Percentiles rank a stretch among this genome's conserved stretches.
phyloP scores from a whole-genome alignment of 345 rosid genomes.

The Camelina laxa region DNA sequence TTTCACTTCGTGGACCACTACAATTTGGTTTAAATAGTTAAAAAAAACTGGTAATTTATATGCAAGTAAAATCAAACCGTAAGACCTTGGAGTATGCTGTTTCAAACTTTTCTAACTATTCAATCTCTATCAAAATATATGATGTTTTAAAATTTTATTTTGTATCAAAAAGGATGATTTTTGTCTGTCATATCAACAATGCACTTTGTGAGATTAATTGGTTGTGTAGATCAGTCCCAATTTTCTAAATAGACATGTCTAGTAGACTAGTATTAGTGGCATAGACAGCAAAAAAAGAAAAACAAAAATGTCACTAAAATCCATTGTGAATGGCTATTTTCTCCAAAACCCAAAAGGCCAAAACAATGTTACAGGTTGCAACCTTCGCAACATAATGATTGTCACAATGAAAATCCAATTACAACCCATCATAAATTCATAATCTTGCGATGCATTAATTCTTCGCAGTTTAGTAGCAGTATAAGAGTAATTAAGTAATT shows the following conservation, averaged over 20 bases:
- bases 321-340: neutral
- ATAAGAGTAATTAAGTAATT: neutral
- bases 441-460: constrained; percentile 3
- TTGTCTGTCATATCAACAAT: neutral
- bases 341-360: neutral
- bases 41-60: neutral
- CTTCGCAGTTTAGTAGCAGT: neutral
- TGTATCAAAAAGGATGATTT: too few relatives aligned
- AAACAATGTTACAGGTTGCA: too few relatives aligned
- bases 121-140: too few relatives aligned
- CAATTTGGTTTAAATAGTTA: neutral
- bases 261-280: neutral
- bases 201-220: neutral
- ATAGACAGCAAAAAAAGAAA: neutral
- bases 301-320: neutral
- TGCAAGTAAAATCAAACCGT: neutral
- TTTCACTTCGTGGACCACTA: too few relatives aligned
- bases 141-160: too few relatives aligned
- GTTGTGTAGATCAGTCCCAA: neutral
- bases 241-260: neutral
- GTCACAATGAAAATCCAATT: neutral
- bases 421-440: neutral
- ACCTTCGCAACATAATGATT: neutral
- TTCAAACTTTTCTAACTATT: constrained; percentile 9
- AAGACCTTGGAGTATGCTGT: neutral